A percentile compares a stretch with the other conserved stretches of the same genome.
These are phyloP conservation scores for Ustilago lituana DNA, from an alignment of 1,284 basidiomycete species.

Conservation along the genomic window DNA sequence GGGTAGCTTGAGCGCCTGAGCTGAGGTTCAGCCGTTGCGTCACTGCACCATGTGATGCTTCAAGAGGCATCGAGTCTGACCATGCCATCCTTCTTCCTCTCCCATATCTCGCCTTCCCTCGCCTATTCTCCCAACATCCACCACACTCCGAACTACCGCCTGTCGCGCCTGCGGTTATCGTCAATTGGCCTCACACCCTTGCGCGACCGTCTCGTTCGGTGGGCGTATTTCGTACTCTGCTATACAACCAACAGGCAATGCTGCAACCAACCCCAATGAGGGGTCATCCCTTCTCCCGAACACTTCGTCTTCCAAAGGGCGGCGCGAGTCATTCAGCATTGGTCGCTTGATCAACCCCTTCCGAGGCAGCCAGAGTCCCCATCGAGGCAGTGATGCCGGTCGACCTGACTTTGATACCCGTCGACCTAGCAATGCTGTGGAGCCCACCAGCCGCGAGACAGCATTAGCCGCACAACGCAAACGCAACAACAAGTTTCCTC, in stretches of 20 bases:
- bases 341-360: constrained; percentile 36
- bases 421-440: constrained; percentile 37
- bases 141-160: too few relatives aligned
- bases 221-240: background rate
- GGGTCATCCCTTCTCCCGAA: constrained; percentile 17
- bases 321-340: constrained; percentile 36
- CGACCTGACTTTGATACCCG: constrained; percentile 29
- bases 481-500: constrained; percentile 27
- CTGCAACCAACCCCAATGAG: constrained; percentile 14
- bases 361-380: constrained; percentile 9
- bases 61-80: too few relatives aligned
- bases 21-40: too few relatives aligned
- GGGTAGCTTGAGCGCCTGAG: too few relatives aligned
- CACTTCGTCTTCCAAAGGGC: background rate
- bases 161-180: too few relatives aligned
- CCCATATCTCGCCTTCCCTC: too few relatives aligned
- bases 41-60: too few relatives aligned
- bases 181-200: too few relatives aligned
- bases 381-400: background rate
- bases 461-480: constrained; percentile 13
- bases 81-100: background rate
- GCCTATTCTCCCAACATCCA: too few relatives aligned
- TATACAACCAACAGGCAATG: constrained; percentile 2
- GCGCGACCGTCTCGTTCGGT: too few relatives aligned
- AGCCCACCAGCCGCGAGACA: constrained; percentile 19